phyloP scores from a whole-genome alignment of 345 rosid genomes.

The Turnera subulata region DNA sequence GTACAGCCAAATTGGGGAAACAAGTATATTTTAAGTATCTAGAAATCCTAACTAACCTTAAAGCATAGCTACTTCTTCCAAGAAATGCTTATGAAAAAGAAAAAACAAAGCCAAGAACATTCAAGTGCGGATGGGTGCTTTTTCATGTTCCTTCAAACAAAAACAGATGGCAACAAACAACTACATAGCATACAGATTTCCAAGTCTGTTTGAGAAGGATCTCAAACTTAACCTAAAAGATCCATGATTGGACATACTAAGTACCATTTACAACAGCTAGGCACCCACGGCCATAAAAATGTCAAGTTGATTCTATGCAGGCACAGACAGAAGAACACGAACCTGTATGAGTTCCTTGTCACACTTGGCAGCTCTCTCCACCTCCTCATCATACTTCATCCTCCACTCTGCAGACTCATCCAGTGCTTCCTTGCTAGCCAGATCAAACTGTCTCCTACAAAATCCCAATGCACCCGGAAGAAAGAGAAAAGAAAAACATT shows the following conservation, averaged over 20 bases:
- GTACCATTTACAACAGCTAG: not conserved
- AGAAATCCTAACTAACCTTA: too few species aligned
- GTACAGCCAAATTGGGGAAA: too few species aligned
- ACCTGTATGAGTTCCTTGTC: constrained; percentile 57
- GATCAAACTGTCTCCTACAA: constrained; percentile 82
- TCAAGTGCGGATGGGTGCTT: too few species aligned
- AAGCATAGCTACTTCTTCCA: too few species aligned
- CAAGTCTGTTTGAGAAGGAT: not conserved
- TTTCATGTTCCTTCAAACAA: too few species aligned
- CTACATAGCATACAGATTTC: not conserved
- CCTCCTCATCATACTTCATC: constrained; percentile 59
- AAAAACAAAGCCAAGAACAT: too few species aligned
- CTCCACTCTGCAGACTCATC: constrained; percentile 98
- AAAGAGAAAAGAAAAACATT: too few species aligned
- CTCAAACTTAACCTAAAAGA: not conserved
- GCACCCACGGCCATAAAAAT: not conserved
- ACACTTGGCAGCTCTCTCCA: constrained; percentile 59
- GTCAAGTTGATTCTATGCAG: not conserved
- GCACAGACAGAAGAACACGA: not conserved
- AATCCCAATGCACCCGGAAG: too few species aligned
- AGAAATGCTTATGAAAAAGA: too few species aligned
- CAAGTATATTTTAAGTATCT: too few species aligned
- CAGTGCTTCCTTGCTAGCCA: constrained; percentile 87
- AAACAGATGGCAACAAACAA: too few species aligned
- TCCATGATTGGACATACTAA: not conserved